Percentiles rank a stretch among this genome's conserved stretches.
These are phyloP conservation scores for Cordyceps tenuipes DNA, from an alignment of 2,329 filamentous ascomycete species.

Conservation along the genomic window DNA sequence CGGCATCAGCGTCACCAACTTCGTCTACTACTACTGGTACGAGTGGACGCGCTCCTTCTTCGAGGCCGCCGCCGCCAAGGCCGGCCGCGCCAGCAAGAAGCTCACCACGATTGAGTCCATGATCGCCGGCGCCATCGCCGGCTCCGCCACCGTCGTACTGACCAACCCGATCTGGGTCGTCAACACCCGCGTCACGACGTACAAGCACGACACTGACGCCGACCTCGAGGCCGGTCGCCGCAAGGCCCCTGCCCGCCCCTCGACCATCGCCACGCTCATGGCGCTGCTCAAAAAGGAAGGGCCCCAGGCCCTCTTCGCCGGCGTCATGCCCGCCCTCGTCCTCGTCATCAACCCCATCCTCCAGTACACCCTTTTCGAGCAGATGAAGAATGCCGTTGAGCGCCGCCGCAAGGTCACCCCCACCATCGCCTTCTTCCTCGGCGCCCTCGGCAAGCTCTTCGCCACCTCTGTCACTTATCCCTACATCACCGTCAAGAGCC, in stretches of 20 bases:
- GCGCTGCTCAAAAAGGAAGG: conserved; percentile 78
- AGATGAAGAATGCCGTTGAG: conserved; percentile 88
- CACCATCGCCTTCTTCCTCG: conserved; percentile 80
- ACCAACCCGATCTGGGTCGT: conserved; percentile 99
- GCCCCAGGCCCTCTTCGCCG: conserved; percentile 75
- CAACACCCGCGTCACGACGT: conserved; percentile 96
- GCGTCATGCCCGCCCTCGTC: conserved; percentile 85
- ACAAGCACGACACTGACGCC: conserved; percentile 50
- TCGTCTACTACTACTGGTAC: conserved; percentile 99
- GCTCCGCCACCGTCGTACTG: conserved; percentile 85
- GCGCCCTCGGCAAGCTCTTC: conserved; percentile 87
- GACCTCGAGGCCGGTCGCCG: conserved; percentile 29
- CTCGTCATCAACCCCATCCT: conserved; percentile 97
- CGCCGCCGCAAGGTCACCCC: conserved; percentile 66
- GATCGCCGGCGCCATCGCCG: conserved; percentile 88
- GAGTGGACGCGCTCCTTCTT: conserved; percentile 91
- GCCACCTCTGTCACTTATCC: conserved; percentile 93
- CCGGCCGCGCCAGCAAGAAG: conserved; percentile 67
- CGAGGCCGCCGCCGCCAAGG: conserved; percentile 63
- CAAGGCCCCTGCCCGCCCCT: conserved; percentile 32
- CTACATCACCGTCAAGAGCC: conserved; percentile 97
- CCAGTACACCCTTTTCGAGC: conserved; percentile 98
- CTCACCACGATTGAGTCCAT: conserved; percentile 90
- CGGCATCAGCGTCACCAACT: conserved; percentile 97
- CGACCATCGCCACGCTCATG: conserved; percentile 74